These are phyloP conservation scores for Fusarium penzigii DNA, from an alignment of 2,329 filamentous ascomycete species.

Conservation along the genomic window DNA sequence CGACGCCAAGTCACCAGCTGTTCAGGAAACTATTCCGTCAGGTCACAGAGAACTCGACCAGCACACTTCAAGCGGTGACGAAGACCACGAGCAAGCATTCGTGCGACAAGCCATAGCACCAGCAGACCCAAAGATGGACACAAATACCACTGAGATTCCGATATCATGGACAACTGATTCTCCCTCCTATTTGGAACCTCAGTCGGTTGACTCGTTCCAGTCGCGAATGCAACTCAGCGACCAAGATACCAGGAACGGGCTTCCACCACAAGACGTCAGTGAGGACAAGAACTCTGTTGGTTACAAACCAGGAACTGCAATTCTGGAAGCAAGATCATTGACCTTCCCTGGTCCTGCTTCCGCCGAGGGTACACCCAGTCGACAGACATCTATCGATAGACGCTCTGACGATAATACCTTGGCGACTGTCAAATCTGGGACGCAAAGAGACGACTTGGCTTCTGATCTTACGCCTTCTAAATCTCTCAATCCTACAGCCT, in stretches of 20 bases:
- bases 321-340: neutral
- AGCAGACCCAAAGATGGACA: no score
- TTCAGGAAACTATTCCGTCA: neutral
- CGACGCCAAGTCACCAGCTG: conserved; percentile 12
- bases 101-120: neutral
- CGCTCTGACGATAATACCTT: neutral
- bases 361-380: neutral
- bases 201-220: neutral
- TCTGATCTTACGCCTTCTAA: neutral
- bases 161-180: no score
- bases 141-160: no score
- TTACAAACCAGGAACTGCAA: neutral
- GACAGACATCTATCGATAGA: neutral
- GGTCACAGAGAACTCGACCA: neutral
- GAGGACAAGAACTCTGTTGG: neutral
- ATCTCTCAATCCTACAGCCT: neutral
- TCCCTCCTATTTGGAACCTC: neutral
- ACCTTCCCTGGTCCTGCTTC: neutral
- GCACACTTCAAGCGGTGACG: neutral
- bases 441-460: neutral
- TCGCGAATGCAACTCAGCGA: neutral
- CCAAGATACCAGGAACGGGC: neutral
- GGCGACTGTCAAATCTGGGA: neutral
- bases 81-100: neutral
- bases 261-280: neutral